Evolutionary conservation across 202 grass and related monocot genomes (phyloP), one percentile per base, ranked within the genome.

Genomic region (Zizania palustris): DNA sequence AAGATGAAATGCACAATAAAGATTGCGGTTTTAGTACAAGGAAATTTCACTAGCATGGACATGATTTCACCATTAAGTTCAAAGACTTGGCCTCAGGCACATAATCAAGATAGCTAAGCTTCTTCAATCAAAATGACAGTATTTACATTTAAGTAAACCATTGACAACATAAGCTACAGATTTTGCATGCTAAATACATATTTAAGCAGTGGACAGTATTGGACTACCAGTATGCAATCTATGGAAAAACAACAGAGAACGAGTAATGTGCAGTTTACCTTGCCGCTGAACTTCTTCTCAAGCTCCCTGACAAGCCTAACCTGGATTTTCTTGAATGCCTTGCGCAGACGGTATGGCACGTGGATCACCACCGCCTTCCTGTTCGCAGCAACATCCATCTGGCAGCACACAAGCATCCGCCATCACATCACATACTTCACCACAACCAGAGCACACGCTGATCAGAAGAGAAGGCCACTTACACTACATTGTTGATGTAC

Each of bases 351-450:
- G 79, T 88, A 93, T 0, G 85, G 87, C 49, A 93, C 79, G 7
- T 93, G 91, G 66, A 93, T 78, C 69, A 90, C 87, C 36, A 90
- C 82, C 44, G 87, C 91, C 85, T 90, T 93, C 75, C 82, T 76
- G 48, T 81, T 93, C 3, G 82, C 82, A 16, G 83, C 65, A 60
- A 93, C 60, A 62, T 93, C 91, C 55, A 88, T 69, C 83, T 93
- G 85, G 9, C 87, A 90, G 87, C 61, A 70, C 37, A 20, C 4
- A 14, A 33, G 56, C 6, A 22, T 28, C 20, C 41, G 39, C 8
- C 5, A n/a, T 1, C 16, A 43, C 1, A 3, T 63, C 16, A 38
- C 5, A 55, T n/a, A 58, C 4, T 3, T 11, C 77, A 5, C 15
- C 33, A 3, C 2, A 71, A 56, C 15, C 57, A 43, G 3, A 69